phyloP scores from a whole-genome alignment of 257 asterid genomes.

The Fraxinus quadrangulata region DNA sequence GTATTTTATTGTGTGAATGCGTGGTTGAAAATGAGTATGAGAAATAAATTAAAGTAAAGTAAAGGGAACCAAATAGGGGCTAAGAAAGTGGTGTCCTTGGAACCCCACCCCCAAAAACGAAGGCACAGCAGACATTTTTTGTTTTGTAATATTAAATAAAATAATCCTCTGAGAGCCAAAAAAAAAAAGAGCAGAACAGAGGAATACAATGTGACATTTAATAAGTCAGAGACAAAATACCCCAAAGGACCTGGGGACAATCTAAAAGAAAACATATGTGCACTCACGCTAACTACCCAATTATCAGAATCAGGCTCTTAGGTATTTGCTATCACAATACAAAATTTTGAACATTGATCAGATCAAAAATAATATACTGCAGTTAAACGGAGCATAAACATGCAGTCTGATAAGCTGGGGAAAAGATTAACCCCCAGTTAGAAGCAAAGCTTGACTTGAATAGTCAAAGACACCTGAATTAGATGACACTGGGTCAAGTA shows the following conservation, averaged over 20 bases:
- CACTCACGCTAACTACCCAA: constrained; percentile 2
- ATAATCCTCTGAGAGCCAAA: not conserved
- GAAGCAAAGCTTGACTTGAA: not conserved
- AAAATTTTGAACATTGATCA: not conserved
- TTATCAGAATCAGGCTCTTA: not conserved
- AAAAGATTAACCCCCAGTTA: not conserved
- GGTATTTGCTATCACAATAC: not conserved
- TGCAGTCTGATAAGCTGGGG: not conserved
- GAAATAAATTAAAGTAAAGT: too few species aligned
- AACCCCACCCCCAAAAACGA: not conserved
- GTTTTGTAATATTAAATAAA: not conserved
- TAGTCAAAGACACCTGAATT: not conserved
- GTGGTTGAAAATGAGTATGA: too few species aligned
- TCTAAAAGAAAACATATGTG: not conserved
- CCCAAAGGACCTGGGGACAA: constrained; percentile 1
- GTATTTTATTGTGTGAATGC: too few species aligned
- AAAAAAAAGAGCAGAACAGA: not conserved
- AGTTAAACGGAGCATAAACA: not conserved
- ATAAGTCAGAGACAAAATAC: constrained; percentile 7
- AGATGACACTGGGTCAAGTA: not conserved
- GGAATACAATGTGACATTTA: not conserved
- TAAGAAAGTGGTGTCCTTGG: not conserved
- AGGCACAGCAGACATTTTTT: not conserved
- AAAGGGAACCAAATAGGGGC: too few species aligned
- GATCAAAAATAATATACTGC: not conserved